A percentile compares a stretch with the other conserved stretches of the same genome.
phyloP scores from a whole-genome alignment of 2,329 filamentous ascomycete genomes.

The Exophiala oligosperma region DNA sequence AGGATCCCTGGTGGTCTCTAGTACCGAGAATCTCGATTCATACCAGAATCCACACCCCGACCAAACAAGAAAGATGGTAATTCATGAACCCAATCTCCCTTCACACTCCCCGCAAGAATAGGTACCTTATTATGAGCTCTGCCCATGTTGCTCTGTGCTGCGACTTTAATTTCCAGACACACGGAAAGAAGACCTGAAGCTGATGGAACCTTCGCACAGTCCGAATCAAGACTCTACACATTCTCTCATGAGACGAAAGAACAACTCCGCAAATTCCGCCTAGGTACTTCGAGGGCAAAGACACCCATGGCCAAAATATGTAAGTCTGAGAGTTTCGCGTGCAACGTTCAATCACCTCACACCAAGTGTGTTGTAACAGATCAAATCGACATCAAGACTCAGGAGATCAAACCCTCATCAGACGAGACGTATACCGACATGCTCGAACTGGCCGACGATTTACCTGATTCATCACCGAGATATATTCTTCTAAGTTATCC shows the following conservation, averaged over 20 bases:
- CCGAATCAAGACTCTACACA: constrained; percentile 86
- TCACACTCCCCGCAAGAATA: too few species aligned
- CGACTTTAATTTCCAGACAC: too few species aligned
- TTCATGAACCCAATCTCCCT: background rate
- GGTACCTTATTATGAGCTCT: too few species aligned
- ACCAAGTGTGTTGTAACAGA: background rate
- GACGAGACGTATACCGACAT: constrained; percentile 80
- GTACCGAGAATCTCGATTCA: too few species aligned
- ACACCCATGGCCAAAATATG: constrained; percentile 91
- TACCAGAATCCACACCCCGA: too few species aligned
- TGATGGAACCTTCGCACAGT: constrained; percentile 44
- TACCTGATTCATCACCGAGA: constrained; percentile 87
- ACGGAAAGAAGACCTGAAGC: background rate
- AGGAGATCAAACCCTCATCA: constrained; percentile 85
- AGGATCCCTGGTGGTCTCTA: too few species aligned
- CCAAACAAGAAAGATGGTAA: too few species aligned
- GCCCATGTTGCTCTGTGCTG: too few species aligned
- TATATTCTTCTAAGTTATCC: constrained; percentile 92
- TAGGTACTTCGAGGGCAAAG: constrained; percentile 83
- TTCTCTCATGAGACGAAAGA: constrained; percentile 90
- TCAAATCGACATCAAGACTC: constrained; percentile 85
- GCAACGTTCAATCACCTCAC: too few species aligned
- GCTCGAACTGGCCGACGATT: constrained; percentile 78
- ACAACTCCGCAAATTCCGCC: constrained; percentile 89
- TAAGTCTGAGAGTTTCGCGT: constrained; percentile 52